These are phyloP conservation scores for Sanghuangporus weigelae DNA, from an alignment of 1,284 basidiomycete genomes.

Conservation along the genomic window DNA sequence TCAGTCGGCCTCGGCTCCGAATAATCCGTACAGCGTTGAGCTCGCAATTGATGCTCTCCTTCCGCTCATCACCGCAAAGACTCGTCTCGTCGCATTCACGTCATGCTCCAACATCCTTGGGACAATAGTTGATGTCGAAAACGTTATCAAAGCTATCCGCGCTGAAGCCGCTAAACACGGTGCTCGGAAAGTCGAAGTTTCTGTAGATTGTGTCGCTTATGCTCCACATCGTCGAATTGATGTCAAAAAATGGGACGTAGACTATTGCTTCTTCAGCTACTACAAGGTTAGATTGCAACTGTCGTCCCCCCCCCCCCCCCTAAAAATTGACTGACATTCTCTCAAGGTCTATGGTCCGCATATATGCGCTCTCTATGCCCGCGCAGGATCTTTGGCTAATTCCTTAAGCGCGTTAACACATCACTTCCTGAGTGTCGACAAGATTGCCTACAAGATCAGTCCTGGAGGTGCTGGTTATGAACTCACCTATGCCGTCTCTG, in stretches of 20 bases:
- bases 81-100: conserved; percentile 69
- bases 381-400: conserved; percentile 35
- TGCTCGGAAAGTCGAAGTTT: conserved; percentile 57
- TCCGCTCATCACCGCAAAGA: conserved; percentile 56
- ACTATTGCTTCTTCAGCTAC: conserved; percentile 66
- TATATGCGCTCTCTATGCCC: conserved; percentile 60
- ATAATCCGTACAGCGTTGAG: conserved; percentile 62
- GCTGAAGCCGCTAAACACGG: conserved; percentile 46
- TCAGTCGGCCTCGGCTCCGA: conserved; percentile 33
- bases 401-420: conserved; percentile 59
- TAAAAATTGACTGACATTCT: neutral
- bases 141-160: conserved; percentile 47
- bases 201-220: conserved; percentile 75
- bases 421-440: conserved; percentile 58
- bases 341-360: conserved; percentile 73
- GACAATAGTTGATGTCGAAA: conserved; percentile 56
- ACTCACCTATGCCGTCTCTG: conserved; percentile 53
- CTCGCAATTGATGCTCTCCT: conserved; percentile 55
- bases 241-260: conserved; percentile 70
- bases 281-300: conserved; percentile 56
- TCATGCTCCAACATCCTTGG: conserved; percentile 78
- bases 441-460: conserved; percentile 58
- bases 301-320: no score
- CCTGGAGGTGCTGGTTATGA: conserved; percentile 74
- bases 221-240: conserved; percentile 69